Evolutionary conservation across 306 rosid genomes (phyloP), one percentile per base, ranked within the genome.

Genomic region (Pyrus communis): DNA sequence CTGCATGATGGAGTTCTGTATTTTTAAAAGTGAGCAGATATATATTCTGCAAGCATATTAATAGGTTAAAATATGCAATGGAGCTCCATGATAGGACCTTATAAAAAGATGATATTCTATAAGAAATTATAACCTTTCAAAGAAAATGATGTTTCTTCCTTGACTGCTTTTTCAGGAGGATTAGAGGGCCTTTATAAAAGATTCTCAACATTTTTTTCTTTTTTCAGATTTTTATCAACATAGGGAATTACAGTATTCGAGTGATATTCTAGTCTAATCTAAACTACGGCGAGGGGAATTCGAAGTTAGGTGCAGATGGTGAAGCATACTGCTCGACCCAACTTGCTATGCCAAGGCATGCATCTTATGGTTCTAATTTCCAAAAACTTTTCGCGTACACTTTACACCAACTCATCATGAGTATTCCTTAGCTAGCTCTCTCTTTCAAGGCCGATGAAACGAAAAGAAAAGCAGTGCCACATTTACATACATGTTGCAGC

Each of bases 11-110:
- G 77, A 30, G 10, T 67, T 51, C 28, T 31, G 78, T 61, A 88
- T 89, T 87, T 91, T 86, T 89, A 89, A 58, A 71, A 76, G 82
- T 54, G 79, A 57, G 11, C 46, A 62, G 68, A 75, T 69, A 28
- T 69, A 28, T 79, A 30, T 30, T 30, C 33, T 4, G 33, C 4
- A 30, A 30, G 33, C 4, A 30, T 30, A 30, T 30, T 30, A 3
- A 30, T 30, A 30, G 33, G 33, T 30, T 30, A 30, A 30, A 30
- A 30, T 30, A 30, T 30, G 5, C 33, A 30, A 30, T 30, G 33
- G 4, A 3, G 33, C 33, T 30, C 0, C 33, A 30, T 30, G 33
- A 30, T 30, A 4, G 33, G 33, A 4, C 33, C 33, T 30, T 30
- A 30, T 30, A 30, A 30, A 30, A 30, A 30, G 33, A 30, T 30